A percentile compares a stretch with the other conserved stretches of the same genome.
These are phyloP conservation scores for Chaetomium tenue DNA, from an alignment of 495 filamentous ascomycete genomes.

Conservation along the genomic window DNA sequence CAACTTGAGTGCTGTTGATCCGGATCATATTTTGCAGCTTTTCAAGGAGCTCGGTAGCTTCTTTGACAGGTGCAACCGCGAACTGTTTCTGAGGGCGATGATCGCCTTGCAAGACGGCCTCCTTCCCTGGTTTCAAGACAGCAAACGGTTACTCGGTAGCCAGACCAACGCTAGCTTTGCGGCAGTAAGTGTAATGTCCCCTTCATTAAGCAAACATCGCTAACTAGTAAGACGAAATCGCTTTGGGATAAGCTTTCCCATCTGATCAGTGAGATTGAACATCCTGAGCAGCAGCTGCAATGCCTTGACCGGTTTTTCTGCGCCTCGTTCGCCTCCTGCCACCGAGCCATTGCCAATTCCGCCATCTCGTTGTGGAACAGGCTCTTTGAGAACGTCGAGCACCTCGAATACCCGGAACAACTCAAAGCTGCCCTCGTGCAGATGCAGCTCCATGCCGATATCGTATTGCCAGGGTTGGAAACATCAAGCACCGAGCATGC, in stretches of 20 bases:
- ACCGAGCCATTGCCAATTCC: slow-evolving; percentile 44
- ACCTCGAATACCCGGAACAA: slow-evolving; percentile 45
- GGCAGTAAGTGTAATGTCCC: slow-evolving; percentile 36
- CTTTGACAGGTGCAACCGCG: slow-evolving; percentile 40
- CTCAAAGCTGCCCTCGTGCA: slow-evolving; percentile 42
- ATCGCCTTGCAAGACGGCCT: slow-evolving; percentile 59
- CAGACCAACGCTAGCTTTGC: slow-evolving; percentile 32
- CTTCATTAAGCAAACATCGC: slow-evolving; percentile 2
- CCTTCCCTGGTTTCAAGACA: slow-evolving; percentile 60
- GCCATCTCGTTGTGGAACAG: slow-evolving; percentile 46
- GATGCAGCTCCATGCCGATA: slow-evolving; percentile 42
- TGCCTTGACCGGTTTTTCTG: slow-evolving; percentile 43
- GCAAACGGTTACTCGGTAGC: slow-evolving; percentile 37
- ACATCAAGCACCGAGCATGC: slow-evolving; percentile 32
- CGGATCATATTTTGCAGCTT: slow-evolving; percentile 30
- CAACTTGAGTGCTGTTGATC: slow-evolving; percentile 27
- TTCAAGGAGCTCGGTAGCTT: slow-evolving; percentile 40
- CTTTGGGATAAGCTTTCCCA: slow-evolving; percentile 45
- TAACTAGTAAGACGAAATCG: slow-evolving; percentile 39
- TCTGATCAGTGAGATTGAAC: slow-evolving; percentile 32
- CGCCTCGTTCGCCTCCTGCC: slow-evolving; percentile 50
- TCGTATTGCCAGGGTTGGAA: slow-evolving; percentile 43
- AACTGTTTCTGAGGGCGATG: slow-evolving; percentile 43
- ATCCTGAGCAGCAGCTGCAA: slow-evolving; percentile 40
- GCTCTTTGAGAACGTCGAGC: slow-evolving; percentile 38